These are phyloP conservation scores for Parathielavia appendiculata DNA, from an alignment of 495 filamentous ascomycete species.

Conservation along the genomic window DNA sequence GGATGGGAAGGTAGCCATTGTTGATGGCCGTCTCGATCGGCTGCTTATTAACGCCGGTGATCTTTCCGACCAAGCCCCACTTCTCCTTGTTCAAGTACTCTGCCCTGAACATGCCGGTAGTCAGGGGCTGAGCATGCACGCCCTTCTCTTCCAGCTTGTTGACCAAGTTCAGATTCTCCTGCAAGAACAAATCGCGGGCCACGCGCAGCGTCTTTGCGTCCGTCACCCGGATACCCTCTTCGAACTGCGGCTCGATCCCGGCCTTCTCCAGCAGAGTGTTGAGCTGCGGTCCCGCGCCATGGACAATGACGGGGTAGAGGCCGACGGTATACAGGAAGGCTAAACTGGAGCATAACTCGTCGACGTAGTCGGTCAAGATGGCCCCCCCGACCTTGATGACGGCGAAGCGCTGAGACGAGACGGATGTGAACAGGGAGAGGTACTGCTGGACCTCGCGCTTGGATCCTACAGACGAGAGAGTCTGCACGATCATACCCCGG, in stretches of 20 bases:
- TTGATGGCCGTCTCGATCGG: conserved; percentile 89
- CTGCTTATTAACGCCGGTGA: conserved; percentile 85
- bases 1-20: conserved; percentile 86
- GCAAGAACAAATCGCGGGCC: conserved; percentile 84
- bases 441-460: conserved; percentile 98
- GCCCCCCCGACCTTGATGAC: conserved; percentile 98
- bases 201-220: conserved; percentile 92
- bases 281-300: conserved; percentile 92
- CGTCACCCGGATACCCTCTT: conserved; percentile 93
- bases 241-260: conserved; percentile 91
- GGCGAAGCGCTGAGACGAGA: conserved; percentile 95
- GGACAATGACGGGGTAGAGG: conserved; percentile 91
- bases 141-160: conserved; percentile 89
- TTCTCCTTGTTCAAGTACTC: conserved; percentile 93
- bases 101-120: conserved; percentile 88
- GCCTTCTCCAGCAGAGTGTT: conserved; percentile 89
- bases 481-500: conserved; percentile 84
- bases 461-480: conserved; percentile 92
- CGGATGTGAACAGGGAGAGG: conserved; percentile 94
- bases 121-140: conserved; percentile 85
- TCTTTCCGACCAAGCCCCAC: conserved; percentile 92
- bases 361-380: conserved; percentile 91
- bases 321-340: conserved; percentile 95
- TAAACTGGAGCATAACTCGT: conserved; percentile 80
- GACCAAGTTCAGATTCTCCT: conserved; percentile 94